A percentile compares a stretch with the other conserved stretches of the same genome.
phyloP scores from a whole-genome alignment of 83 land plant genomes.

The Picea abies region DNA sequence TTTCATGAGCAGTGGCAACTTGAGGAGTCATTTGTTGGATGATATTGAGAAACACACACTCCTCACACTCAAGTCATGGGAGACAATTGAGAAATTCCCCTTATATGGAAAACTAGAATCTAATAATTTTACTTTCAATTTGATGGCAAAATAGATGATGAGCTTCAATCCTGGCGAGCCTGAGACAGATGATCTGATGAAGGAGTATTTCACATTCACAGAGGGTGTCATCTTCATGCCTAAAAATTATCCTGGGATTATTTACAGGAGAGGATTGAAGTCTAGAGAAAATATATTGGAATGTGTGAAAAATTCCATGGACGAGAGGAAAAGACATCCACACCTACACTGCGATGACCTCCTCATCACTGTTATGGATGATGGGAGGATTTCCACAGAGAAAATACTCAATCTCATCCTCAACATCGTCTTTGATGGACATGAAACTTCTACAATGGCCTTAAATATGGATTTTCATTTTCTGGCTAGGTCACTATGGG shows the following conservation, averaged over 20 bases:
- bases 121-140: conserved; percentile 87
- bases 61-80: conserved; percentile 28
- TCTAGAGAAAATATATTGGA: conserved; percentile 63
- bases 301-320: conserved; percentile 25
- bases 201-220: conserved; percentile 80
- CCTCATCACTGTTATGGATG: conserved; percentile 56
- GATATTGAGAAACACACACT: conserved; percentile 15
- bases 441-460: conserved; percentile 81
- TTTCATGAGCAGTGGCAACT: conserved; percentile 60
- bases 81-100: conserved; percentile 13
- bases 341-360: conserved; percentile 47
- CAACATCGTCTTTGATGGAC: conserved; percentile 81
- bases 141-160: conserved; percentile 13
- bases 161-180: conserved; percentile 67
- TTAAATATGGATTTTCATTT: conserved; percentile 73
- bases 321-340: conserved; percentile 16
- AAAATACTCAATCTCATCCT: conserved; percentile 78
- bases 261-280: conserved; percentile 67
- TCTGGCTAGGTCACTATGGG: conserved; percentile 51
- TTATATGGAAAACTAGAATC: conserved; percentile 78
- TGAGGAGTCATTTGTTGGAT: conserved; percentile 44
- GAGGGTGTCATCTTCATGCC: conserved; percentile 79
- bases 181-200: conserved; percentile 60
- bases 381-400: conserved; percentile 62
- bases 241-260: conserved; percentile 74